Evolutionary conservation across 2,329 filamentous ascomycete species (phyloP), one percentile per base, ranked within the genome.

Genomic region (Fusarium multiceps): DNA sequence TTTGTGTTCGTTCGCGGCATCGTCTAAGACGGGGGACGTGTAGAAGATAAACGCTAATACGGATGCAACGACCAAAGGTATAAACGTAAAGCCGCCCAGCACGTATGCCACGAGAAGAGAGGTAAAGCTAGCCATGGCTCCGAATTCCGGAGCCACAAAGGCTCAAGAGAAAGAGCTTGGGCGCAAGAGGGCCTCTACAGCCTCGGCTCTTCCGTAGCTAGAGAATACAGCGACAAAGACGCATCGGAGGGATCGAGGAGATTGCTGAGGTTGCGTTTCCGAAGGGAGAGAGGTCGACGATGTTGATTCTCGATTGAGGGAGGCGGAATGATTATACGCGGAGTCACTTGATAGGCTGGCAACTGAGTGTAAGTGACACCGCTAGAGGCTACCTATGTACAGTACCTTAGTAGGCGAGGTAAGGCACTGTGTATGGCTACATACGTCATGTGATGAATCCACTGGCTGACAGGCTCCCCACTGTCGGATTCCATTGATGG

Each of bases 1-100:
- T 47, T 78, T 61, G 46, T 63, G 30, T 48, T 75, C 58, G 47
- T 58, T 55, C 10, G 78, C 74, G 66, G 78, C 74, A 73, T 84
- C 82, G 61, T 83, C 74, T 73, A 82, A 83, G 72, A 82, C 74
- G 47, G 92, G 92, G 55, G 93, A 86, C 14, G 89, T 89, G 61
- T 91, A 82, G 82, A 94, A 90, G 71, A 88, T 88, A 78, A 94
- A 88, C 34, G 89, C 77, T 55, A 94, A 77, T 59, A 93, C 74
- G 49, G 87, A 80, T 47, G 82, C 77, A 55, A 94, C 68, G 63
- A 94, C 74, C 6, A 97, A 83, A 30, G 94, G 94, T 62, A 97
- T 78, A 78, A 98, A 95, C 61, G 94, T 97, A 77, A 98, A 79
- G 75, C 94, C 95, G 80, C 94, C 94, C 63, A 97, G 82, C 71